These are phyloP conservation scores for Coriaria nepalensis DNA, from an alignment of 306 rosid genomes.

Conservation along the genomic window DNA sequence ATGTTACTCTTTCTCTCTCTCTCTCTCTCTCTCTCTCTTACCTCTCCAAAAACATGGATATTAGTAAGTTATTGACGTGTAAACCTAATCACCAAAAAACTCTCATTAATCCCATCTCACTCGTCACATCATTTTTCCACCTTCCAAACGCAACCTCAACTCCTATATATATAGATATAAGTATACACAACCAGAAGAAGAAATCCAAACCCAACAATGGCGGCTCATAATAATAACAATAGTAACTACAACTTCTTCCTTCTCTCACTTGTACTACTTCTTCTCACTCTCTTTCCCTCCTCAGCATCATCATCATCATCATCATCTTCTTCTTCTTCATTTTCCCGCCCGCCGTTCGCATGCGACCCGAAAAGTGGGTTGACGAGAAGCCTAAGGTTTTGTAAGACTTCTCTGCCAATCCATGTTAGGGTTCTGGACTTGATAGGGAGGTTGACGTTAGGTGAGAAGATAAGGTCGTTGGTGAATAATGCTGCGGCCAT, in stretches of 20 bases:
- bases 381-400: conserved; percentile 46
- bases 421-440: conserved; percentile 58
- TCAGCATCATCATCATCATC: too few species aligned
- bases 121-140: too few species aligned
- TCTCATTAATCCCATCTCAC: too few species aligned
- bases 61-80: background rate
- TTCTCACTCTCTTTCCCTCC: background rate
- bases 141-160: too few species aligned
- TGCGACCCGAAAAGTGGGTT: conserved; percentile 54
- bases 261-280: conserved; percentile 2
- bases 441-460: conserved; percentile 57
- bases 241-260: background rate
- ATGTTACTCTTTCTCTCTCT: too few species aligned
- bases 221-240: background rate
- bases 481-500: conserved; percentile 70
- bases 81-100: background rate
- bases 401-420: conserved; percentile 22
- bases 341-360: conserved; percentile 44
- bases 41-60: background rate
- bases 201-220: background rate
- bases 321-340: background rate
- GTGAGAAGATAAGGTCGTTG: conserved; percentile 56
- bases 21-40: background rate
- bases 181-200: background rate
- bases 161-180: background rate